Evolutionary conservation across 1,139 yeast genomes (phyloP).

Genomic region (Eremothecium coryli): DNA sequence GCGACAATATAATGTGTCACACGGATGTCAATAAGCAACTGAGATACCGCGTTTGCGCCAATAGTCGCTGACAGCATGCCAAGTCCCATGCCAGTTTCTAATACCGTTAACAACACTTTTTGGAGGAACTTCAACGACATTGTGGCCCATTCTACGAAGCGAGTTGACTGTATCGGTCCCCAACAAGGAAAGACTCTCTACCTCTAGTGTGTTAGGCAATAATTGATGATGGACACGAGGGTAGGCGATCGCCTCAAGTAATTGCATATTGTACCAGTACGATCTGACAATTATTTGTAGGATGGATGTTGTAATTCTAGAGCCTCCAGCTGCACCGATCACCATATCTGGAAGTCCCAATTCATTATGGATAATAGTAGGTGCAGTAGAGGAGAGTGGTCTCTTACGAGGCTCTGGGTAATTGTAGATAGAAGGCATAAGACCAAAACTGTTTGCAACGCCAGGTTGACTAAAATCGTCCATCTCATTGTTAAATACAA

Average conservation of each 20-base stretch:
- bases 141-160: slow-evolving; percentile 37
- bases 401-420: slow-evolving; percentile 66
- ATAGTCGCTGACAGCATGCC: slow-evolving; percentile 48
- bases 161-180: slow-evolving; percentile 30
- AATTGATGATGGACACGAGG: slow-evolving; percentile 89
- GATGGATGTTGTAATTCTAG: slow-evolving; percentile 76
- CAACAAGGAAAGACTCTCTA: slow-evolving; percentile 43
- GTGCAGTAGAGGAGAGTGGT: slow-evolving; percentile 79
- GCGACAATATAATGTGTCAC: too few relatives aligned
- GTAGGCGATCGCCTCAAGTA: slow-evolving; percentile 61
- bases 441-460: slow-evolving; percentile 63
- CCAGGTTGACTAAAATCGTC: slow-evolving; percentile 85
- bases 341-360: slow-evolving; percentile 49
- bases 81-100: slow-evolving; percentile 32
- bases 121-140: slow-evolving; percentile 30
- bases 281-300: slow-evolving; percentile 68
- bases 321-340: slow-evolving; percentile 93
- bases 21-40: slow-evolving; percentile 17
- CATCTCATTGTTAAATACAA: slow-evolving; percentile 84
- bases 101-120: slow-evolving; percentile 45
- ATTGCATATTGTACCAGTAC: slow-evolving; percentile 45
- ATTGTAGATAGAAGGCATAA: slow-evolving; percentile 74
- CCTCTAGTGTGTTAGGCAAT: slow-evolving; percentile 56
- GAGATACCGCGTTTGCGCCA: slow-evolving; percentile 46
- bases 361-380: slow-evolving; percentile 55